Percentiles rank a stretch among this genome's conserved stretches.
Conservation (phyloP, 176 grass and related monocot genomes). For the Aegilops sharonensis region DNA sequence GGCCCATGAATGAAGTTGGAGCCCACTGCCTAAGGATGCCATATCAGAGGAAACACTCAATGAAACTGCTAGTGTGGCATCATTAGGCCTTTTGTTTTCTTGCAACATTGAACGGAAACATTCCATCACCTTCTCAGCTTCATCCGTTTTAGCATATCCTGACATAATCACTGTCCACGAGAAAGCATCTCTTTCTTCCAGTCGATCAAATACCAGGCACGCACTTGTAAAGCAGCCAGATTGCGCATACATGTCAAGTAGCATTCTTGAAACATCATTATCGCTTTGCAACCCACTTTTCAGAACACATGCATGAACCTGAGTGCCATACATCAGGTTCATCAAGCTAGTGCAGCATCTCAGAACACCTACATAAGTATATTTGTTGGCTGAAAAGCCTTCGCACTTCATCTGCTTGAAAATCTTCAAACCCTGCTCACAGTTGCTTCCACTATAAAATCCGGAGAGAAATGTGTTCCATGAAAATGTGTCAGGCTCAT, state of each 20-base stretch:
- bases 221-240: conserved; percentile 37
- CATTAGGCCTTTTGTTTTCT: conserved; percentile 36
- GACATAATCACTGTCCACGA: conserved; percentile 40
- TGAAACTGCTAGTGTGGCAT: conserved; percentile 25
- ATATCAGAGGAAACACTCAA: conserved; percentile 40
- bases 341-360: conserved; percentile 39
- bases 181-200: conserved; percentile 47
- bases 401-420: conserved; percentile 38
- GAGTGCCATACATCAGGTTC: not conserved
- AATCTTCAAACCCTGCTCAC: conserved; percentile 37
- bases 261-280: conserved; percentile 36
- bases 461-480: conserved; percentile 50
- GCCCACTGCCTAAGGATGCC: conserved; percentile 29
- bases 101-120: conserved; percentile 37
- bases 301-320: conserved; percentile 46
- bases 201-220: conserved; percentile 18
- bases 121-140: conserved; percentile 39
- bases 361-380: conserved; percentile 37
- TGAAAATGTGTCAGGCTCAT: conserved; percentile 36
- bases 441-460: conserved; percentile 39
- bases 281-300: conserved; percentile 41
- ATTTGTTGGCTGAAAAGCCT: conserved; percentile 31
- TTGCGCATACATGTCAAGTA: conserved; percentile 52
- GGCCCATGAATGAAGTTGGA: conserved; percentile 41
- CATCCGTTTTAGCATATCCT: conserved; percentile 38